Conservation (phyloP, 345 rosid species). For the Acer yangbiense region DNA sequence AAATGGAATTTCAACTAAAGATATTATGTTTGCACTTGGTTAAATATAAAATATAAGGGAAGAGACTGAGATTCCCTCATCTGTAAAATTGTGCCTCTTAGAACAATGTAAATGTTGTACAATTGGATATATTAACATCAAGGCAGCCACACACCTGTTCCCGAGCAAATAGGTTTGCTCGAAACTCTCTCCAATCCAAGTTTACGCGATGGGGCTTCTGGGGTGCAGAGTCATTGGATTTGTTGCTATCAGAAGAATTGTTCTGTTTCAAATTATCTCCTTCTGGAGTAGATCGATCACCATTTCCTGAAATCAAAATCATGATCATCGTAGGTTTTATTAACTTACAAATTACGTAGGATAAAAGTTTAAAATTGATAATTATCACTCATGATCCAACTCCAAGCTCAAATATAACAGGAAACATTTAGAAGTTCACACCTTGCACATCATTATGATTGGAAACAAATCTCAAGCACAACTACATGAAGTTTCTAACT, state of each 20-base stretch:
- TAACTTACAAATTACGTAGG: background rate
- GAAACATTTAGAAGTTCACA: background rate
- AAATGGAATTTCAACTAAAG: background rate
- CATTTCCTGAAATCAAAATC: slow-evolving; percentile 46
- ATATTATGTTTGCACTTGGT: background rate
- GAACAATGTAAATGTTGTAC: background rate
- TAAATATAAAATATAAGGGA: background rate
- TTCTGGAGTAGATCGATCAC: slow-evolving; percentile 47
- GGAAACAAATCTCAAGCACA: background rate
- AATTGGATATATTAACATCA: slow-evolving; percentile 2
- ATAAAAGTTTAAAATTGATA: background rate
- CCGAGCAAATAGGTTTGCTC: slow-evolving; percentile 69
- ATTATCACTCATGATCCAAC: background rate
- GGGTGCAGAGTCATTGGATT: slow-evolving; percentile 53
- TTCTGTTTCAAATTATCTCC: slow-evolving; percentile 63
- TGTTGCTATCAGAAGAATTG: slow-evolving; percentile 53
- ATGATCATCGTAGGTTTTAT: background rate
- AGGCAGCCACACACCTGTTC: slow-evolving; percentile 59
- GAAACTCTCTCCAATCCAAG: slow-evolving; percentile 89
- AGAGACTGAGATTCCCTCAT: background rate
- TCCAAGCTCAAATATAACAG: slow-evolving; percentile 1
- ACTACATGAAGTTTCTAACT: no score
- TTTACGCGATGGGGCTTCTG: slow-evolving; percentile 50
- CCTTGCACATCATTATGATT: background rate
- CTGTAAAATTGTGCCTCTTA: background rate